Evolutionary conservation across 208 protist species (phyloP).

Genomic region (Endotrypanum monterogeii): DNA sequence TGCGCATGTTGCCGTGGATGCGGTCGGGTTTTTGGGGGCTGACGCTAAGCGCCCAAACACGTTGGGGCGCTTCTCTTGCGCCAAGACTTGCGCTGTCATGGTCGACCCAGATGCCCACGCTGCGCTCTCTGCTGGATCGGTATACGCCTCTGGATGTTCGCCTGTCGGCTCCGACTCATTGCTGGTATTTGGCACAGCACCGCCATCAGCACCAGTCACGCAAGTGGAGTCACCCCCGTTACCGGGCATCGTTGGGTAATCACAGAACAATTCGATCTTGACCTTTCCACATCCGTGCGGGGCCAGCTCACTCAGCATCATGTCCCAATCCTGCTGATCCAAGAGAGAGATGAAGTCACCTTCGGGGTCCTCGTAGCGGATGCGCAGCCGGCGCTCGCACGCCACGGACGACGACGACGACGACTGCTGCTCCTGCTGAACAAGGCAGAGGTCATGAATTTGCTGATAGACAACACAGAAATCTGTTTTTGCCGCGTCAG

Average conservation of each 20-base stretch:
- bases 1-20: neutral
- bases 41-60: constrained; percentile 30
- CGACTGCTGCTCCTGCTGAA: constrained; percentile 27
- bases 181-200: constrained; percentile 1
- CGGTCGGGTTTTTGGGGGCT: neutral
- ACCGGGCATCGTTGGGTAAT: constrained; percentile 56
- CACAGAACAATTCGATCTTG: constrained; percentile 71
- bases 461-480: constrained; percentile 66
- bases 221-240: constrained; percentile 3
- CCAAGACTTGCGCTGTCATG: neutral
- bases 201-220: neutral
- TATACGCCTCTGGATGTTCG: neutral
- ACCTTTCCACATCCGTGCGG: constrained; percentile 16
- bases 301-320: constrained; percentile 57
- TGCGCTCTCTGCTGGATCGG: neutral
- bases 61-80: constrained; percentile 21
- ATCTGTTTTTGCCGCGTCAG: constrained; percentile 34
- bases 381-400: constrained; percentile 48
- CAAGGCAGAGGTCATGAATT: constrained; percentile 53
- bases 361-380: constrained; percentile 82
- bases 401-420: constrained; percentile 3
- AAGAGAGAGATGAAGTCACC: constrained; percentile 82
- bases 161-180: constrained; percentile 5
- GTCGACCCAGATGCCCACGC: neutral
- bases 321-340: constrained; percentile 73